A percentile compares a stretch with the other conserved stretches of the same genome.
These are phyloP conservation scores for Entomortierella parvispora DNA, from an alignment of 192 early-diverging fungal genomes.

Conservation along the genomic window DNA sequence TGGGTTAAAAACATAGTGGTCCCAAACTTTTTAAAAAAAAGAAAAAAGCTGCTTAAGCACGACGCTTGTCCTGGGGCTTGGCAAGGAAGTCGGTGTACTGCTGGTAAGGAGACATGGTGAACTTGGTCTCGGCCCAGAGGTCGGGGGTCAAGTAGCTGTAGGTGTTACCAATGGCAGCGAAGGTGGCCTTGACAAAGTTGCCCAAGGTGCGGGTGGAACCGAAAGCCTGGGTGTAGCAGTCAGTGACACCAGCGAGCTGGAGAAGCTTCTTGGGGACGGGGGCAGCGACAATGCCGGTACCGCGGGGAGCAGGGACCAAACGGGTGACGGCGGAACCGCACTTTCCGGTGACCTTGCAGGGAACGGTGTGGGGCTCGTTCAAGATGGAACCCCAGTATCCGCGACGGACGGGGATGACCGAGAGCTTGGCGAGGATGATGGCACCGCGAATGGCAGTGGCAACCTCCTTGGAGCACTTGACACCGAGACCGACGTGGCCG, in stretches of 20 bases:
- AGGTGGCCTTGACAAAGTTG: slow-evolving; percentile 99
- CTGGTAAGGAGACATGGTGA: slow-evolving; percentile 93
- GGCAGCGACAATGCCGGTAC: slow-evolving; percentile 98
- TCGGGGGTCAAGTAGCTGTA: slow-evolving; percentile 98
- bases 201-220: slow-evolving; percentile 98
- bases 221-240: slow-evolving; percentile 96
- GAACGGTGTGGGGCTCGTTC: slow-evolving; percentile 98
- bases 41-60: no score
- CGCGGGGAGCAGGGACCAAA: slow-evolving; percentile 97
- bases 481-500: slow-evolving; percentile 99
- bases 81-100: slow-evolving; percentile 86
- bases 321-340: slow-evolving; percentile 94
- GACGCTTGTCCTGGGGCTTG: slow-evolving; percentile 55
- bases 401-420: slow-evolving; percentile 97
- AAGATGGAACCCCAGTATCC: slow-evolving; percentile 98
- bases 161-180: slow-evolving; percentile 96
- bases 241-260: slow-evolving; percentile 95
- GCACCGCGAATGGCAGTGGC: slow-evolving; percentile 98
- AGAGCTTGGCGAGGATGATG: slow-evolving; percentile 98
- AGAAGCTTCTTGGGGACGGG: slow-evolving; percentile 98
- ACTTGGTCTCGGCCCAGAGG: slow-evolving; percentile 91
- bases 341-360: slow-evolving; percentile 96
- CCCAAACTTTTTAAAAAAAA: no score
- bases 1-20: no score
- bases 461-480: slow-evolving; percentile 99